Evolutionary conservation across 2,329 filamentous ascomycete species (phyloP), one percentile per base, ranked within the genome.

Genomic region (Aspergillus novofumigatus): DNA sequence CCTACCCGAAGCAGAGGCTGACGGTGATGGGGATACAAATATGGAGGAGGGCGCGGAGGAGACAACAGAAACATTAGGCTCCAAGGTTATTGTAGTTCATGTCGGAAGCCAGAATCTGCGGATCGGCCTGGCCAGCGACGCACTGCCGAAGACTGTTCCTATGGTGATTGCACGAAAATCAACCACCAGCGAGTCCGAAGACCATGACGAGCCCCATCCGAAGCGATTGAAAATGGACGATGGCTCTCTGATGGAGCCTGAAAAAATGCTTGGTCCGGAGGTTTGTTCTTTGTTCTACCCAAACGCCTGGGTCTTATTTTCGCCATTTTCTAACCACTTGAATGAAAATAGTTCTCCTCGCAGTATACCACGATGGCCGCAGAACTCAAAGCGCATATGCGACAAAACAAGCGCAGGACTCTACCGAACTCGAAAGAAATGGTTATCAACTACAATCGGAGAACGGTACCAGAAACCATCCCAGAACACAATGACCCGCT

Each of bases 361-460:
- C 81, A 84, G 69, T 97, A 92, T 75, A 85, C 85, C 56, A 88
- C 88, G 69, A 89, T 94, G 88, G 90, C 86, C 59, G 86, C 87
- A 54, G 92, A 97, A 48, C 84, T 99, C 59, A 96, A 96, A 76
- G 78, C 88, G 2, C 89, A 91, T 52, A 96, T 97, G 90, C 87
- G 93, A 60, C 85, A 86, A 64, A 96, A 96, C 77, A 97, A 97
- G 81, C 87, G 91, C 70, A 90, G 96, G 72, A 92, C 97, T 17
- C 78, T 97, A 51, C 94, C 94, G n/a, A 97, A 97, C 71, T 97
- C 92, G 0, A 96, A 96, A 73, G 94, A 99, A 69, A 81, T 97
- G 57, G 93, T 97, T 1, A 86, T 92, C 62, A 97, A 96, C 70
- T 97, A 90, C 81, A 99, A 99, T 74, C 86, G 90, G 53, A 85